phyloP scores from a whole-genome alignment of 805 yeast genomes.

The Saccharomycopsis lassenensis region DNA sequence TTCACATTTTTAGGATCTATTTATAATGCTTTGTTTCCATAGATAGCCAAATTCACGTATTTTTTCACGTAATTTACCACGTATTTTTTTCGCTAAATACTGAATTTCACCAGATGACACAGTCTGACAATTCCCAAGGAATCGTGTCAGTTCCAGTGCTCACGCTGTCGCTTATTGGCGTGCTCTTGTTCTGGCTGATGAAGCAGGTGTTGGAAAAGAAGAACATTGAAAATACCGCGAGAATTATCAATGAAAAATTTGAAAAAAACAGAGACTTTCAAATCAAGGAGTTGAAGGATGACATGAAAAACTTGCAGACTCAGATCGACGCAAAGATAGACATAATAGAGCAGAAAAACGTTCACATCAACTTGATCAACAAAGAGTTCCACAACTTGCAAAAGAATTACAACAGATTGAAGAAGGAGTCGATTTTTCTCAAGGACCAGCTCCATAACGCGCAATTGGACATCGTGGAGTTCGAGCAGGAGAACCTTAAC shows the following conservation, averaged over 20 bases:
- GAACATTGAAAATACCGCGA: conserved; percentile 18
- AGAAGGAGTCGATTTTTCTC: conserved; percentile 13
- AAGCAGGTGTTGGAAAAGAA: conserved; percentile 12
- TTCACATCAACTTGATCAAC: conserved; percentile 17
- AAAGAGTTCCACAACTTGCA: conserved; percentile 19
- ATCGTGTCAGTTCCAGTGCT: conserved; percentile 4
- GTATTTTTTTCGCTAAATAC: too few relatives aligned
- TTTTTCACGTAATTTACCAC: too few relatives aligned
- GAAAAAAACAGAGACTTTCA: conserved; percentile 17
- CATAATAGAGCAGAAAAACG: conserved; percentile 17
- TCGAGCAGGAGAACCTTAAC: conserved; percentile 16
- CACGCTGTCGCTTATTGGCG: conserved; percentile 6
- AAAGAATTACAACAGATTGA: conserved; percentile 15
- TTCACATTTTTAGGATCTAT: too few relatives aligned
- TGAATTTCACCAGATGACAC: too few relatives aligned
- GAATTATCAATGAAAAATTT: conserved; percentile 25
- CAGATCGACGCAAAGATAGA: conserved; percentile 15
- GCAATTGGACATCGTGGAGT: conserved; percentile 17
- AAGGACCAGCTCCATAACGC: conserved; percentile 18
- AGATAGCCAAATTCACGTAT: too few relatives aligned
- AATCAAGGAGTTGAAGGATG: conserved; percentile 11
- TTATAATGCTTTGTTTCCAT: too few relatives aligned
- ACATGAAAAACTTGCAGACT: conserved; percentile 7
- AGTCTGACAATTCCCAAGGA: background rate
- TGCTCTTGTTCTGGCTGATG: conserved; percentile 6